Evolutionary conservation across 2,329 filamentous ascomycete species (phyloP).

Genomic region (Graphium sp.): DNA sequence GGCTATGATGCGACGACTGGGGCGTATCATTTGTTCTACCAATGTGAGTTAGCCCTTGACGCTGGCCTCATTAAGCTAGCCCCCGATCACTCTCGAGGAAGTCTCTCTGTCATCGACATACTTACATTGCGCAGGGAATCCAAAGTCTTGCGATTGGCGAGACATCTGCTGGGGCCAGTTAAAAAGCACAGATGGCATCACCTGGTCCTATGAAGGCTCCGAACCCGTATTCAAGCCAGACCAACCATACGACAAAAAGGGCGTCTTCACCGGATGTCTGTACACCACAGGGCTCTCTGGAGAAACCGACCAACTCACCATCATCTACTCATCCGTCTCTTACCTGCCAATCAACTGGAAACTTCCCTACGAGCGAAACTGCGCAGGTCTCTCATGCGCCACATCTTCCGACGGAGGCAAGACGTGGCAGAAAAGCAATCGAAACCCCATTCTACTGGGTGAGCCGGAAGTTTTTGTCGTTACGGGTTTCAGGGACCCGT

Average conservation of each 20-base stretch:
- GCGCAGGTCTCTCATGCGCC: slow-evolving; percentile 22
- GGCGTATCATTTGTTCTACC: slow-evolving; percentile 34
- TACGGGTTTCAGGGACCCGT: slow-evolving; percentile 17
- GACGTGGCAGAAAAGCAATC: slow-evolving; percentile 14
- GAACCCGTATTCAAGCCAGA: slow-evolving; percentile 16
- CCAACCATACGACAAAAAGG: slow-evolving; percentile 28
- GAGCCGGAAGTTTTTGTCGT: slow-evolving; percentile 12
- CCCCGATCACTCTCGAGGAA: too few relatives aligned
- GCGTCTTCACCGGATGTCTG: slow-evolving; percentile 33
- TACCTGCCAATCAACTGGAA: slow-evolving; percentile 18
- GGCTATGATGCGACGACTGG: slow-evolving; percentile 28
- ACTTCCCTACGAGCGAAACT: slow-evolving; percentile 19
- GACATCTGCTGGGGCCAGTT: slow-evolving; percentile 32
- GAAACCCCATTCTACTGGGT: slow-evolving; percentile 14
- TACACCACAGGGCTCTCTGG: slow-evolving; percentile 28
- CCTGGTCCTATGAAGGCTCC: slow-evolving; percentile 22
- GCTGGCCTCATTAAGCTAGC: too few relatives aligned
- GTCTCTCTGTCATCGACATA: slow-evolving; percentile 12
- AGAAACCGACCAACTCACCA: slow-evolving; percentile 14
- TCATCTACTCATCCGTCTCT: slow-evolving; percentile 16
- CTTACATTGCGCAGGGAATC: slow-evolving; percentile 13
- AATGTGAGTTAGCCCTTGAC: slow-evolving; percentile 25
- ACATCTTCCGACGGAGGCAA: slow-evolving; percentile 17
- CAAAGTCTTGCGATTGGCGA: slow-evolving; percentile 17
- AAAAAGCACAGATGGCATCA: slow-evolving; percentile 19